Evolutionary conservation across 805 yeast genomes (phyloP), one percentile per base, ranked within the genome.

Genomic region (Saccharomycopsis microspora): DNA sequence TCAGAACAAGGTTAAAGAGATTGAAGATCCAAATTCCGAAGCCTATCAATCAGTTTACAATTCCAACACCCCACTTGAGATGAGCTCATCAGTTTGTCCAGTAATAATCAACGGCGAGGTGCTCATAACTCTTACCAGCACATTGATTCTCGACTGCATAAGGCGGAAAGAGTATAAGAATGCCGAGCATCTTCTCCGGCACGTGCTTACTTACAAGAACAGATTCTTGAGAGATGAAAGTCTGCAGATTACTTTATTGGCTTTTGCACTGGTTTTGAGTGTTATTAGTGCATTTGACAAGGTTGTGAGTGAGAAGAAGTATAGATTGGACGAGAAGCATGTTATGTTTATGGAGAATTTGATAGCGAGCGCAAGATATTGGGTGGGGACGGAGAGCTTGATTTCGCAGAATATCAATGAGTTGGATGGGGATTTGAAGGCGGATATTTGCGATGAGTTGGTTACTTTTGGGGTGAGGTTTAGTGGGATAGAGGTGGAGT

Each of bases 371-470:
- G 45, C 60, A 39, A 56, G 65, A 53, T 44, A 57, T 38, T 61
- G 65, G 64, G 55, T 59, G 49, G 64, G 65, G 19, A 59, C 56
- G 32, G 53, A 56, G 8, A 42, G 45, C 30, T 55, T 57, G 35
- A 54, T 54, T 27, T 59, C 57, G 30, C 54, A 49, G 36, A 62
- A 59, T 44, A 45, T 55, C 10, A 53, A 53, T 36, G 58, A 54
- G 29, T 56, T 54, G 32, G 57, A 57, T 3, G 38, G 57, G 10
- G 51, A 53, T 34, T 49, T 62, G 45, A 61, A 58, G 50, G 55
- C 60, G 41, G 62, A 60, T 42, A 57, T 61, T 5, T 58, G 64
- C 47, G 65, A 60, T 44, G 51, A 56, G 36, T 53, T 62, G 37
- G 63, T 62, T 39, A 50, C 51, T 11, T 55, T 56, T 27, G 59